phyloP scores from a whole-genome alignment of 768 basidiomycete species.

The Solioccasus polychromus region DNA sequence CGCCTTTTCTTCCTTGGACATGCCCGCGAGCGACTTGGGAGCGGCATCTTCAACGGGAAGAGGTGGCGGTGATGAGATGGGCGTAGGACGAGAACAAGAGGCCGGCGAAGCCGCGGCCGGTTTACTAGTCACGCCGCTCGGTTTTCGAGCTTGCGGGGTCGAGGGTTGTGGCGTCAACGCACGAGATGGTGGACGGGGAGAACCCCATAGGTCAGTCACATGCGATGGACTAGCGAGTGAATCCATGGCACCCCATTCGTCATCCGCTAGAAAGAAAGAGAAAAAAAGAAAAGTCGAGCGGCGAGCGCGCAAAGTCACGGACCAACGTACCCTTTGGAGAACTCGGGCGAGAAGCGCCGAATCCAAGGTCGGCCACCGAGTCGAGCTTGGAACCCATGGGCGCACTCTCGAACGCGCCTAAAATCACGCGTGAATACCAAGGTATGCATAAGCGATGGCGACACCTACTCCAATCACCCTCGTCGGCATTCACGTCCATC shows the following conservation, averaged over 20 bases:
- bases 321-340: constrained; percentile 12
- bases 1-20: constrained; percentile 90
- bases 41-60: constrained; percentile 8
- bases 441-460: too few relatives aligned
- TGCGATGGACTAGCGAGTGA: constrained; percentile 2
- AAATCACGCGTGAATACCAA: background rate
- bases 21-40: constrained; percentile 36
- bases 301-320: background rate
- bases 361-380: constrained; percentile 26
- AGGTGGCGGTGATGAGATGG: constrained; percentile 23
- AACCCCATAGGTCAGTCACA: constrained; percentile 11
- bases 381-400: constrained; percentile 30
- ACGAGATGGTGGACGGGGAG: constrained; percentile 17
- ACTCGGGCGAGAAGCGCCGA: constrained; percentile 15
- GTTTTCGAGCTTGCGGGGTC: constrained; percentile 5
- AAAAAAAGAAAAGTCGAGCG: background rate
- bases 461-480: constrained; percentile 93
- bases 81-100: constrained; percentile 22
- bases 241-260: constrained; percentile 25
- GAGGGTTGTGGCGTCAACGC: constrained; percentile 22
- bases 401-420: constrained; percentile 75
- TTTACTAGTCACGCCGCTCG: constrained; percentile 1
- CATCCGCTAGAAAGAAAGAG: constrained; percentile 1
- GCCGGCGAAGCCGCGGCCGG: constrained; percentile 8
- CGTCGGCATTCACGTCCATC: constrained; percentile 91